Evolutionary conservation across 2,329 filamentous ascomycete genomes (phyloP).

Genomic region (Aspergillus pseudoglaucus): DNA sequence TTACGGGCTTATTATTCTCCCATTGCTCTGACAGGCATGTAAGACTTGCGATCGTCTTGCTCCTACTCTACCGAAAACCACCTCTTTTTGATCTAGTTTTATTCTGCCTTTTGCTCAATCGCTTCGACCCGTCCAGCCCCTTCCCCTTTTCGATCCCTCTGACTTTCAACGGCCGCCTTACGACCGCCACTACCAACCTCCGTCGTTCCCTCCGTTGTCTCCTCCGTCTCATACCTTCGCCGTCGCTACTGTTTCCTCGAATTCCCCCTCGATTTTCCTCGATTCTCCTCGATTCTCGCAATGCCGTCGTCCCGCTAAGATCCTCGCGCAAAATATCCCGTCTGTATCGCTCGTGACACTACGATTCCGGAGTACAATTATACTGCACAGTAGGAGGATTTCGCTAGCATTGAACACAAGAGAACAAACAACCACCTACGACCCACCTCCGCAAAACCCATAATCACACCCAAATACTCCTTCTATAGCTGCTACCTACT

Average conservation of each 20-base stretch:
- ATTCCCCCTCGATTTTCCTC: not conserved
- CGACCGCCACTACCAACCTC: too few species aligned
- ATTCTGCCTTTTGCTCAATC: not conserved
- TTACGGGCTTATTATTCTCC: not conserved
- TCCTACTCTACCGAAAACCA: not conserved
- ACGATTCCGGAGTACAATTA: not conserved
- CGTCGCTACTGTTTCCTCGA: not conserved
- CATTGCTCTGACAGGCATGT: not conserved
- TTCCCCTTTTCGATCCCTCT: slow-evolving; percentile 2
- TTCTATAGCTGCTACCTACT: not conserved
- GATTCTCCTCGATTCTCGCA: not conserved
- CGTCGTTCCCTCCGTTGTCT: too few species aligned
- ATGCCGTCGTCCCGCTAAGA: not conserved
- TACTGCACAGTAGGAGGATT: not conserved
- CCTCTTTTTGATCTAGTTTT: not conserved
- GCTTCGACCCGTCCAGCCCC: not conserved
- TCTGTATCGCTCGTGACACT: not conserved
- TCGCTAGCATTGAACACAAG: not conserved
- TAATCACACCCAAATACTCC: not conserved
- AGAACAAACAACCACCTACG: not conserved
- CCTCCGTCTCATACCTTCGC: not conserved
- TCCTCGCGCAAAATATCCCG: not conserved
- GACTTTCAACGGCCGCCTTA: not conserved
- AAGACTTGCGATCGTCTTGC: slow-evolving; percentile 1
- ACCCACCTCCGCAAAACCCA: not conserved